Base-by-base conservation (phyloP, 768 basidiomycete species). In the Trametes cinnabarina region DNA sequence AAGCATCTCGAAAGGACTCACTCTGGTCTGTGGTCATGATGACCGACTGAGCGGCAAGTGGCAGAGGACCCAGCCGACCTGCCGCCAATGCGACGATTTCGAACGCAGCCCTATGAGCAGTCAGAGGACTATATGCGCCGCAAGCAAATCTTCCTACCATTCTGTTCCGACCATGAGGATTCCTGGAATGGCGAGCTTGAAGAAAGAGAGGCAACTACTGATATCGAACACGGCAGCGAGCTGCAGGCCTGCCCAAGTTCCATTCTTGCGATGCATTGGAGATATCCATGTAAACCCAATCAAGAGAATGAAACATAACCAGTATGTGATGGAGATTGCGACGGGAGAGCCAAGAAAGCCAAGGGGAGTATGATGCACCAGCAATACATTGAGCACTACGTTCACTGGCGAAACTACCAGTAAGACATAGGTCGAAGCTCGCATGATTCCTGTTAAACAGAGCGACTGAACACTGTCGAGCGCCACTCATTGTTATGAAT, bases 1-100 rank as follows among this genome's bases (percentile, higher is more conserved):
- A n/a, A n/a, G n/a, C n/a, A n/a, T n/a, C n/a, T n/a, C n/a, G n/a
- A n/a, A n/a, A n/a, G n/a, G n/a, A 65, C 71, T 57, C 62, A 87
- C 87, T 85, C 71, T 88, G 87, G 65, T 92, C 90, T 5, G 85
- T 82, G 17, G 87, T 90, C 86, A 90, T 90, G 54, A 90, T 88
- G 44, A 88, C 83, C 0, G 86, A 85, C 63, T 92, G 90, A 2
- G 87, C 88, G 3, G 87, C 87, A 34, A 91, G 77, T 1, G 87
- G 74, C 30, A 87, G 68, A n/a, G 78, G 67, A 7, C 88, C 89
- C 3, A 92, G 75, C 19, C 82, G 77, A 4, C 88, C 90, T 3
- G 90, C 90, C 17, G 87, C 86, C 22, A 92, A 73, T 4, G 90
- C 87, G 11, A 91, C 89, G 37, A 91, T 88, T 66, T 92, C 90